These are phyloP conservation scores for Ceratobasidium sp. DNA, from an alignment of 1,284 basidiomycete genomes.

Conservation along the genomic window DNA sequence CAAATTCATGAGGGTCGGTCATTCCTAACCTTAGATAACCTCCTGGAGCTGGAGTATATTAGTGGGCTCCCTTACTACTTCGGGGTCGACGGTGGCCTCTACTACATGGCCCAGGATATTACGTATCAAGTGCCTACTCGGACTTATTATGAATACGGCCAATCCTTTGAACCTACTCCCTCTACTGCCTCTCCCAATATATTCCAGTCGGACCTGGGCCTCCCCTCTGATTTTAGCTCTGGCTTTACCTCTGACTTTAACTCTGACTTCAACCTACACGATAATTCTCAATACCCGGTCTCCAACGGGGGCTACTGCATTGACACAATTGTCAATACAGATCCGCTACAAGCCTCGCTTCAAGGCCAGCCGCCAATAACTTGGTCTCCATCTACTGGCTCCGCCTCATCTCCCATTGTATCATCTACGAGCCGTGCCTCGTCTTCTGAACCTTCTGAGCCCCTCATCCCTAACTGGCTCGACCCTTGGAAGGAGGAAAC, in stretches of 20 bases:
- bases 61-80: not conserved
- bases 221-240: not conserved
- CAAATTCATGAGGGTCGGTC: not conserved
- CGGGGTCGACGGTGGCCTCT: not conserved
- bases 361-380: not conserved
- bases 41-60: not conserved
- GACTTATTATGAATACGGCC: not conserved
- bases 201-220: no score
- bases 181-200: not conserved
- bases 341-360: not conserved
- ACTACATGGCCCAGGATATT: not conserved
- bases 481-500: slow-evolving; percentile 16
- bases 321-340: not conserved
- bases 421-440: not conserved
- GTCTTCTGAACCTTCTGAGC: slow-evolving; percentile 9
- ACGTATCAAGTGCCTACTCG: not conserved
- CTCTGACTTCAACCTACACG: not conserved
- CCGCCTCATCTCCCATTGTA: slow-evolving; percentile 14
- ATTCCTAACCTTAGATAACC: not conserved
- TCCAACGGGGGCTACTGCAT: not conserved
- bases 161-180: not conserved
- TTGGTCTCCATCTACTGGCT: slow-evolving; percentile 1
- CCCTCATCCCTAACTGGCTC: not conserved
- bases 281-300: not conserved
- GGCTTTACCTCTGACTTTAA: not conserved